Base-by-base conservation (phyloP, 164 flowering plant genomes). In the Annona cherimola region DNA sequence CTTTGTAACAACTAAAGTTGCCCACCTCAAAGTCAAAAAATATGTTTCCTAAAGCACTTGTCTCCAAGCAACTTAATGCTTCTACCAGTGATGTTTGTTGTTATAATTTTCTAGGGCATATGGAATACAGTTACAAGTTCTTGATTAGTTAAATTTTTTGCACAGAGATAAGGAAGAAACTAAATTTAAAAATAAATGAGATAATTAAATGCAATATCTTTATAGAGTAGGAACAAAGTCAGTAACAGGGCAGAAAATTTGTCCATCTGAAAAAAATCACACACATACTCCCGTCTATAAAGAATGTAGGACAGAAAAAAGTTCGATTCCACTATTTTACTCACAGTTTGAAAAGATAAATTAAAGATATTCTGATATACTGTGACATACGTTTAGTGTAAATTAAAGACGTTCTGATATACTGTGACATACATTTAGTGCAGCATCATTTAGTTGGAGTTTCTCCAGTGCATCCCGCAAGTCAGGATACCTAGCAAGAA, bases 361-460 rank as follows among this genome's bases (percentile, higher is more conserved):
- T 7, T 16, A 57, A 14, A 2, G n/a, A n/a, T 41, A 6, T 42
- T 69, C 18, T 42, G 8, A 45, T 69, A 57, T 64, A 8, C 45
- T n/a, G 46, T 42, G 3, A 63, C 73, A 43, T 26, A 11, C 69
- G 19, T 54, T 2, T 66, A 26, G 55, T 59, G 43, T 14, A 35
- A 12, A 42, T 7, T 16, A 57, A 14, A 2, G n/a, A n/a, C 57
- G n/a, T 42, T 69, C 18, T 42, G 8, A 45, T 69, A 57, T 64
- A 8, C 45, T 7, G 46, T 42, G 3, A 63, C 73, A 61, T 73
- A 92, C 99, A 93, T 89, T 92, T 75, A 95, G 74, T 8, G 99
- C 97, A 59, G 99, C 97, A 81, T 94, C 99, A 80, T 94, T 94
- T 66, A 94, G 97, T 79, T 94, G 99, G 69, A 94, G 80, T 79